Evolutionary conservation across 495 filamentous ascomycete species (phyloP).

Genomic region (Talaromyces thailandensis): DNA sequence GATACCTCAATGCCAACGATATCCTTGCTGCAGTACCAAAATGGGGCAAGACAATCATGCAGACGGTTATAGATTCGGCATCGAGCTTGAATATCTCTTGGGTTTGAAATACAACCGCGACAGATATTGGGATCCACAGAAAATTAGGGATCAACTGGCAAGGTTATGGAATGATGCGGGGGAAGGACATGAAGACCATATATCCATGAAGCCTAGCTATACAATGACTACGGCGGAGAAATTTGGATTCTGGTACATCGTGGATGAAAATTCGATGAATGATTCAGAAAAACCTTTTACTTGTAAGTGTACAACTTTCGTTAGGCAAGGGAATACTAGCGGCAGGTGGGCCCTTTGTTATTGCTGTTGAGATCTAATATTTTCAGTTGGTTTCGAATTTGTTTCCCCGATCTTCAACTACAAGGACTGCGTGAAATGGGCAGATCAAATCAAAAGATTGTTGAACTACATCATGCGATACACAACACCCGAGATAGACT

Average conservation of each 20-base stretch:
- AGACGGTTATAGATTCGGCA: background rate
- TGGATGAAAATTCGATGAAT: background rate
- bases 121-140: background rate
- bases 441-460: background rate
- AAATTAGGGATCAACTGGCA: background rate
- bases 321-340: background rate
- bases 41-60: background rate
- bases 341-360: background rate
- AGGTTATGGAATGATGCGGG: background rate
- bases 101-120: background rate
- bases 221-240: background rate
- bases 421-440: background rate
- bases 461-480: background rate
- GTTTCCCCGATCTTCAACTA: background rate
- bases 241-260: background rate
- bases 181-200: background rate
- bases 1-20: background rate
- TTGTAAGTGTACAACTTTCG: background rate
- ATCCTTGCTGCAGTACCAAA: background rate
- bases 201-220: background rate
- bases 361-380: background rate
- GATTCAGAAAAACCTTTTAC: background rate
- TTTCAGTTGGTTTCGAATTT: background rate
- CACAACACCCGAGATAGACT: background rate
- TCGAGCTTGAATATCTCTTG: background rate